Base-by-base conservation (phyloP, 805 yeast genomes). In the Vanderwaltozyma polyspora region DNA sequence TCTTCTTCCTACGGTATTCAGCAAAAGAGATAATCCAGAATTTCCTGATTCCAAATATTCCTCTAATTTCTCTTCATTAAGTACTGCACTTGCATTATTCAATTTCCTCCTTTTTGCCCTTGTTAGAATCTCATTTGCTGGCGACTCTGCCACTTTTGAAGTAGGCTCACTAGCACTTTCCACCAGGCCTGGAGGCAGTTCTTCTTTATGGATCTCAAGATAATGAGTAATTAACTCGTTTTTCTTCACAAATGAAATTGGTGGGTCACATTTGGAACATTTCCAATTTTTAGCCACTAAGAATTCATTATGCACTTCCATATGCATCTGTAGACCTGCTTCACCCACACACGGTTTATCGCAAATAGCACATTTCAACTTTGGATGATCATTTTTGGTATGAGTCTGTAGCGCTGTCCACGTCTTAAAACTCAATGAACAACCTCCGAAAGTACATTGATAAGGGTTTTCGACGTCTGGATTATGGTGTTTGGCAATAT, bases 331-430 rank as follows among this genome's bases (percentile, higher is more conserved):
- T 32, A 85, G 56, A 41, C 86, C 91, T 19, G 66, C 63, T 30
- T 69, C 72, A 19, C 93, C 94, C 9, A 79, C 78, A 61, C 86
- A 79, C 6, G 69, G 73, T 51, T 74, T 76, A 5, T 73, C 74
- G 63, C 95, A 86, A 1, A 72, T 44, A 0, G 55, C 45, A 59
- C 94, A 84, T 29, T 62, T 64, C 19, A 78, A 44, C 49, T 78
- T 75, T 4, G 87, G 84, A 56, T 86, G 95, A 24, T 69, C 79
- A 1, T 72, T 67, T 44, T 77, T 79, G 35, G 73, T 63, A 55
- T 87, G 96, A 9, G 67, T 49, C 44, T 77, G 86, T 26, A 84
- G 60, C 1, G 79, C 79, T 3, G 81, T 71, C 85, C 87, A 79
- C 0, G 80, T 78, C 36, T 69, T 70, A 57, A 81, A 81, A 26